These are phyloP conservation scores for Cadophora sp. DNA, from an alignment of 2,329 filamentous ascomycete species.

Conservation along the genomic window DNA sequence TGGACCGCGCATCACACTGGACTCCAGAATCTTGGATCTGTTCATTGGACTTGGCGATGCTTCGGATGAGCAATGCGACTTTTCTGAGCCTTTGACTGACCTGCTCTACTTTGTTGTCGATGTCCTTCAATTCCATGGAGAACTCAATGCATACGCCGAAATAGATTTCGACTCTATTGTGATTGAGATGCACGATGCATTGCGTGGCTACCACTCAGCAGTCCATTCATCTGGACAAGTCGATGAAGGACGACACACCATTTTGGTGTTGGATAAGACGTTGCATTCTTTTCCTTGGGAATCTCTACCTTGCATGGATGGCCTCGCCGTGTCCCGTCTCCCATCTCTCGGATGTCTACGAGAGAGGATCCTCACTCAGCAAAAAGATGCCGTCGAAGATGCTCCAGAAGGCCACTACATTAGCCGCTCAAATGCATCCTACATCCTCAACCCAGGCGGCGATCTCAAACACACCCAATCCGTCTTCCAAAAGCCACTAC, in stretches of 20 bases:
- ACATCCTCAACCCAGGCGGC: conserved; percentile 87
- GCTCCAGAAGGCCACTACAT: conserved; percentile 59
- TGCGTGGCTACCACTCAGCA: conserved; percentile 75
- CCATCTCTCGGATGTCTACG: conserved; percentile 85
- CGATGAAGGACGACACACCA: conserved; percentile 68
- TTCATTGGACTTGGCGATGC: conserved; percentile 87
- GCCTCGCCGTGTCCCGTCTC: conserved; percentile 81
- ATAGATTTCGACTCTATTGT: conserved; percentile 95
- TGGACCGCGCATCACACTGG: conserved; percentile 54
- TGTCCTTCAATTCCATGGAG: conserved; percentile 94
- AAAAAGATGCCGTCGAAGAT: conserved; percentile 26
- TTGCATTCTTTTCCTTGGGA: conserved; percentile 96
- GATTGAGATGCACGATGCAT: conserved; percentile 83
- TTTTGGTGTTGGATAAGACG: conserved; percentile 89
- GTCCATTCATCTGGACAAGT: conserved; percentile 47
- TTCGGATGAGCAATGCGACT: conserved; percentile 69
- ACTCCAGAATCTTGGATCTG: conserved; percentile 78
- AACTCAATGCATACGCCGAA: conserved; percentile 96
- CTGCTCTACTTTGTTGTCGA: conserved; percentile 96
- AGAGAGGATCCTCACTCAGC: conserved; percentile 66
- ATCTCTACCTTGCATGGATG: conserved; percentile 84
- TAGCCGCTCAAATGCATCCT: conserved; percentile 65
- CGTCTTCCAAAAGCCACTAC: conserved; percentile 73
- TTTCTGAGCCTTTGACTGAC: conserved; percentile 91
- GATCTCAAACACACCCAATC: conserved; percentile 83